Evolutionary conservation across 2,329 filamentous ascomycete genomes (phyloP).

Genomic region (Fusarium devonianum): DNA sequence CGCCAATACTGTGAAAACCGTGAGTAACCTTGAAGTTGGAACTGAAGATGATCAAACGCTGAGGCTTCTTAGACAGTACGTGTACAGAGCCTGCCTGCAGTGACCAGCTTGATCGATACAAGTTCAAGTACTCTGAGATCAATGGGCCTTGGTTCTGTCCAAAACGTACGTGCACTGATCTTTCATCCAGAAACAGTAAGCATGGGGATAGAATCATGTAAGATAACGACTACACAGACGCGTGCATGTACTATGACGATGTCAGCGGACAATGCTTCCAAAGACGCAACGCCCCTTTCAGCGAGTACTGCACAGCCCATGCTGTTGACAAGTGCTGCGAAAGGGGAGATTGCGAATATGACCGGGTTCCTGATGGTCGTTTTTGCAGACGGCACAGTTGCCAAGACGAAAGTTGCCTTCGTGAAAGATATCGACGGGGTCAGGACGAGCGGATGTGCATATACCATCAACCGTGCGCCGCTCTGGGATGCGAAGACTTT

Average conservation of each 20-base stretch:
- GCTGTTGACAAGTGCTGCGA: conserved; percentile 5
- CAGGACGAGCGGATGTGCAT: conserved; percentile 4
- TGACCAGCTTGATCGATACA: neutral
- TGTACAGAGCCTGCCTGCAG: neutral
- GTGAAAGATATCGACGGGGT: neutral
- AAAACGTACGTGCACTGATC: conserved; percentile 1
- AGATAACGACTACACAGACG: conserved; percentile 5
- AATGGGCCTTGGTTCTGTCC: conserved; percentile 16
- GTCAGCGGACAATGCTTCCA: conserved; percentile 8
- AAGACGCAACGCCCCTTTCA: neutral
- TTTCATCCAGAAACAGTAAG: neutral
- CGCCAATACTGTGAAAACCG: neutral
- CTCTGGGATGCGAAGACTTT: conserved; percentile 4
- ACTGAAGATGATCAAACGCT: neutral
- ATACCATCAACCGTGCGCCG: conserved; percentile 26
- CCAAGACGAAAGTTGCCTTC: neutral
- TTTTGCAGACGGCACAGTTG: conserved; percentile 20
- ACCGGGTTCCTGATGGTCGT: conserved; percentile 1
- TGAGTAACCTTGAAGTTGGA: neutral
- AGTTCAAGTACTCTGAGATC: neutral
- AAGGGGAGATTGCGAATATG: neutral
- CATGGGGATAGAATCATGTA: neutral
- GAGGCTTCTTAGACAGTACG: neutral
- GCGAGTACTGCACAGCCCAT: conserved; percentile 12
- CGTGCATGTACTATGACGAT: conserved; percentile 1